These are phyloP conservation scores for Phylloporus arenicola DNA, from an alignment of 768 basidiomycete genomes.

Conservation along the genomic window DNA sequence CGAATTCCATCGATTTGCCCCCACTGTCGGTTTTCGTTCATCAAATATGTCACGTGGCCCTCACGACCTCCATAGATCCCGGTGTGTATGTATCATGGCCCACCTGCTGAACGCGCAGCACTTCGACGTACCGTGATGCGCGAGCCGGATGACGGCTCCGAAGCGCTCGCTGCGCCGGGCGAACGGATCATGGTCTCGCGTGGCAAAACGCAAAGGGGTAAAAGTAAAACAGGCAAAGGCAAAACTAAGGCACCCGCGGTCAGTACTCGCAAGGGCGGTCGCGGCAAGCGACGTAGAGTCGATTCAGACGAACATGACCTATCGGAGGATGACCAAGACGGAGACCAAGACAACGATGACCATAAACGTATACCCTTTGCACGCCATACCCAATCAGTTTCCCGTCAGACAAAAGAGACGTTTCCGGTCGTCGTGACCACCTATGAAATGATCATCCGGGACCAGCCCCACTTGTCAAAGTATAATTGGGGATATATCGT, in stretches of 20 bases:
- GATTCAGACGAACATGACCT: conserved; percentile 1
- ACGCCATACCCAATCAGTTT: conserved; percentile 11
- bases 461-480: conserved; percentile 57
- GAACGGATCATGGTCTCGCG: conserved; percentile 23
- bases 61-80: conserved; percentile 51
- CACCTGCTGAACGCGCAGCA: conserved; percentile 73
- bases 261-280: conserved; percentile 5
- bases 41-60: neutral
- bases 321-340: conserved; percentile 12
- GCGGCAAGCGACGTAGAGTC: conserved; percentile 20
- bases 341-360: conserved; percentile 8
- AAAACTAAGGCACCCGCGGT: conserved; percentile 11
- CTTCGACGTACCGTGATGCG: conserved; percentile 61
- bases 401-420: conserved; percentile 26
- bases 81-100: conserved; percentile 87
- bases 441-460: conserved; percentile 88
- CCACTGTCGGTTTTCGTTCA: conserved; percentile 44
- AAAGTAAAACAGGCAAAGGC: conserved; percentile 11
- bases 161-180: conserved; percentile 15
- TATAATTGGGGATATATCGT: conserved; percentile 90
- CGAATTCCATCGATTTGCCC: conserved; percentile 83
- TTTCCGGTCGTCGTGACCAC: conserved; percentile 89
- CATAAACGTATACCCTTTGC: conserved; percentile 16
- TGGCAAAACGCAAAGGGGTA: conserved; percentile 16
- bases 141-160: conserved; percentile 25